Base-by-base conservation (phyloP, 768 basidiomycete species). In the Agaricus sinodeliciosus region DNA sequence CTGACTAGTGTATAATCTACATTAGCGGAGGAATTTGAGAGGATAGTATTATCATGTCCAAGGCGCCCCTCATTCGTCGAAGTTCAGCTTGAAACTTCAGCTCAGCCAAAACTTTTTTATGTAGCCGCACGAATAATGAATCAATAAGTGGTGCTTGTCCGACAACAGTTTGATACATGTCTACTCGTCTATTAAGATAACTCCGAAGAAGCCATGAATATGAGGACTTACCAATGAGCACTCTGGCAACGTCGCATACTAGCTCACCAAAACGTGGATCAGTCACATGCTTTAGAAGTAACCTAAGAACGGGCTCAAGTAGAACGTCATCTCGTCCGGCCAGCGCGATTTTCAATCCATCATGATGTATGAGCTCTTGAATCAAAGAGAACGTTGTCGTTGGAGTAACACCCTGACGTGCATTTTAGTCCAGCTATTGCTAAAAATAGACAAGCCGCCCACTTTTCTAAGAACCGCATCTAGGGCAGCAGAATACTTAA, bases 111-210 rank as follows among this genome's bases (percentile, higher is more conserved):
- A 98, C 79, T 63, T 94, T 93, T 65, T 84, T 87, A 51, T 83
- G 84, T 40, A 98, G 70, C 34, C 85, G 84, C 25, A 86, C 71
- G 62, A 98, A 85, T 36, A 95, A 74, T 5, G 85, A 75, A 67
- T 98, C 96, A 49, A 99, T 88, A 41, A 94, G 72, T 0, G 94
- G 92, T 19, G 94, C 94, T 67, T 95, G 92, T 2, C 95, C 95
- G n/a, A 98, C 72, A 34, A 95, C 86, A 0, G 90, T 80, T 2
- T 79, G 75, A 67, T 99, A 99, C 80, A 96, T 87, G 48, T 97
- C 95, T 98, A 48, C 1, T 34, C 5, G 7, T 13, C 18, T 19
- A 9, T 48, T 9, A 47, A 45, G 42, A 22, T 18, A 28, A 31
- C 7, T 18, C 39, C 9, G 15, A 27, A 31, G 3, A 34, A 22